phyloP scores from a whole-genome alignment of 176 grass and related monocot genomes.

The Oryza officinalis region DNA sequence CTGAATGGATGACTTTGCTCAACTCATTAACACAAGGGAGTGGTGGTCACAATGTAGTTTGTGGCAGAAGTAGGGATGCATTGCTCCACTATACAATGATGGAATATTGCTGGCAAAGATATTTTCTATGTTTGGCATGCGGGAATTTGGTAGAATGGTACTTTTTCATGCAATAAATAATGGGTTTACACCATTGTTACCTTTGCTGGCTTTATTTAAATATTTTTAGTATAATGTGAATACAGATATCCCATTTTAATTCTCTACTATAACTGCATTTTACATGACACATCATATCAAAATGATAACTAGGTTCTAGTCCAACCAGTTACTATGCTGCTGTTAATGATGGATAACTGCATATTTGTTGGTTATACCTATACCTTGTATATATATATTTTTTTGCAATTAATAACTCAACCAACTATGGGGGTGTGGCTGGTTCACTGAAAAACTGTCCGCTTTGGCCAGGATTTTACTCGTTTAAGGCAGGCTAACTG shows the following conservation, averaged over 20 bases:
- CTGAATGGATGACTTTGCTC: neutral
- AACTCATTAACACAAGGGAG: neutral
- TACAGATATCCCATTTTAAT: neutral
- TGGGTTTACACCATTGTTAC: neutral
- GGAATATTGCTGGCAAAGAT: neutral
- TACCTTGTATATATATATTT: neutral
- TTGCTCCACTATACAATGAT: neutral
- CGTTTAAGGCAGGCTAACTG: neutral
- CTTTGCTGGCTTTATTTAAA: neutral
- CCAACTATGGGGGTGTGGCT: neutral
- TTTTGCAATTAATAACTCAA: neutral
- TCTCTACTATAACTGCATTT: neutral
- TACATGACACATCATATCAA: neutral
- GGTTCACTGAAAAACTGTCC: neutral
- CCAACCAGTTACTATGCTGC: neutral
- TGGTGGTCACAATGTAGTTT: neutral
- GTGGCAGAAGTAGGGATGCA: neutral
- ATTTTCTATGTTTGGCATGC: neutral
- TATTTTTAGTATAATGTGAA: neutral
- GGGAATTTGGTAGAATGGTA: neutral
- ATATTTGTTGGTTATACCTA: neutral
- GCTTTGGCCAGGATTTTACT: neutral
- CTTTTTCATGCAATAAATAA: slow-evolving; percentile 7
- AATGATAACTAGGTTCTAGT: neutral
- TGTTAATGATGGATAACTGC: neutral